Percentiles rank a stretch among this genome's conserved stretches.
These are phyloP conservation scores for Aspergillus indologenus DNA, from an alignment of 495 filamentous ascomycete species.

Conservation along the genomic window DNA sequence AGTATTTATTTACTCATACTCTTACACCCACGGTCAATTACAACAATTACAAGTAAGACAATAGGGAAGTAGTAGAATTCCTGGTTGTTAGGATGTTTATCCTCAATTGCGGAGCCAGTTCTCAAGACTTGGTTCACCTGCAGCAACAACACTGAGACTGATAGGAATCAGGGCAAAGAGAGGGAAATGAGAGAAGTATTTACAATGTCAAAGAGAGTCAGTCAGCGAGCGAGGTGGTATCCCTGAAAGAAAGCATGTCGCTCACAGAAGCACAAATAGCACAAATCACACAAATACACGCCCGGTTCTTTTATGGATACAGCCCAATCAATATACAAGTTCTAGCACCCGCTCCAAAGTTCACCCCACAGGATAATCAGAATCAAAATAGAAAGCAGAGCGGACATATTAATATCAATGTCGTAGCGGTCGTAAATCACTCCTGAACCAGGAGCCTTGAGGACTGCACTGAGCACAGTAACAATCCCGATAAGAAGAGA, in stretches of 20 bases:
- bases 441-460: conserved; percentile 24
- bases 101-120: background rate
- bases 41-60: too few relatives aligned
- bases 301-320: conserved; percentile 18
- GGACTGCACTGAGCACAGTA: background rate
- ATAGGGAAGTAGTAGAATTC: too few relatives aligned
- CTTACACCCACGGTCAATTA: too few relatives aligned
- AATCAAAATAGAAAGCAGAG: conserved; percentile 17
- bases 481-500: conserved; percentile 11
- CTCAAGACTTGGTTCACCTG: background rate
- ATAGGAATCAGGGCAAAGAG: conserved; percentile 7
- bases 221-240: conserved; percentile 23
- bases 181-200: conserved; percentile 16
- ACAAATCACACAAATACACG: conserved; percentile 13
- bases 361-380: conserved; percentile 2
- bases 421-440: conserved; percentile 38
- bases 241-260: conserved; percentile 15
- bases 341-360: conserved; percentile 14
- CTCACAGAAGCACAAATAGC: conserved; percentile 5
- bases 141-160: background rate
- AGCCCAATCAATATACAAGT: conserved; percentile 16
- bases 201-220: conserved; percentile 4
- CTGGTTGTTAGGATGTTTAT: too few relatives aligned
- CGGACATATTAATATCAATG: conserved; percentile 17
- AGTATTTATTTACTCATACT: too few relatives aligned